phyloP scores from a whole-genome alignment of 108 stramenopile species.

The Skeletonema potamos region DNA sequence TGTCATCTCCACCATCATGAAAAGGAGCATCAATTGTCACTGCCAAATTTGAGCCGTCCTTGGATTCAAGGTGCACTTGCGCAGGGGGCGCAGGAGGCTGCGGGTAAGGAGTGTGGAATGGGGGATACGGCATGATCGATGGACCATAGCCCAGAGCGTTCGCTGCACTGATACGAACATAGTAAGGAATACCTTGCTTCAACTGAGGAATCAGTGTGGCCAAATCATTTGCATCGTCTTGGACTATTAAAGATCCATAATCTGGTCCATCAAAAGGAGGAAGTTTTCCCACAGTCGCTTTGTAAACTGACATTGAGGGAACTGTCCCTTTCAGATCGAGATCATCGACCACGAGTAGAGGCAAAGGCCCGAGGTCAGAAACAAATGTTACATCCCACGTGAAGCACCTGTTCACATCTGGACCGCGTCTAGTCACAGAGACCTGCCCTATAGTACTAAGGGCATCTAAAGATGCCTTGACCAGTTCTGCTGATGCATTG shows the following conservation, averaged over 20 bases:
- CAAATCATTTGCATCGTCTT: constrained; percentile 9
- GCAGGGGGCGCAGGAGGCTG: constrained; percentile 60
- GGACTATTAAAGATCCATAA: constrained; percentile 57
- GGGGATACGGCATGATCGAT: constrained; percentile 50
- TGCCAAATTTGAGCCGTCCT: constrained; percentile 56
- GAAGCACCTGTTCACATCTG: constrained; percentile 74
- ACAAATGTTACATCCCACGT: constrained; percentile 79
- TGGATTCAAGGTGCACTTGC: constrained; percentile 44
- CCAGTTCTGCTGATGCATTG: constrained; percentile 52
- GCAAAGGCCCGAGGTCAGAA: constrained; percentile 63
- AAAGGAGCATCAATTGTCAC: constrained; percentile 56
- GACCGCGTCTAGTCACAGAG: constrained; percentile 52
- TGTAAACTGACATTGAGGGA: constrained; percentile 46
- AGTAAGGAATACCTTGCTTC: constrained; percentile 73
- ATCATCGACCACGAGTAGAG: constrained; percentile 55
- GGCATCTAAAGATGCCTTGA: constrained; percentile 65
- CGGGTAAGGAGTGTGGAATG: constrained; percentile 64
- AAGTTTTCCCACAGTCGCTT: constrained; percentile 23
- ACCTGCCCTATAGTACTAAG: constrained; percentile 68
- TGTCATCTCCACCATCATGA: constrained; percentile 56
- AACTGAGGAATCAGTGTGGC: constrained; percentile 38
- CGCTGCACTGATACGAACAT: constrained; percentile 65
- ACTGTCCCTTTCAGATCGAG: constrained; percentile 67
- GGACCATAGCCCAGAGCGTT: constrained; percentile 70
- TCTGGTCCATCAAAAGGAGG: constrained; percentile 54